phyloP scores from a whole-genome alignment of 2,329 filamentous ascomycete species.

The Fusarium sp. region DNA sequence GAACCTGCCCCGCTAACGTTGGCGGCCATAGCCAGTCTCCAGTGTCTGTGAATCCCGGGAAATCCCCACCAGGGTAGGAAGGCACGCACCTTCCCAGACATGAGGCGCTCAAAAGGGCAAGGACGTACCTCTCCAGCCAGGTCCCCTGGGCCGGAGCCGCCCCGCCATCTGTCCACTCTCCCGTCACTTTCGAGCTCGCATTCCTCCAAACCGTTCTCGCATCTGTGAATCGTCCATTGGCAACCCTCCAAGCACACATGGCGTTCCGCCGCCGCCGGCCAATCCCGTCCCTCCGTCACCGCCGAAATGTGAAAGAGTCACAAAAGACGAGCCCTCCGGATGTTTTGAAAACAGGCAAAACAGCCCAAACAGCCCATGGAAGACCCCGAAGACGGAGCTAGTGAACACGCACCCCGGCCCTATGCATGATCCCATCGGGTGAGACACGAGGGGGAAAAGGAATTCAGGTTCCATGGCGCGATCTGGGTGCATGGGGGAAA shows the following conservation, averaged over 20 bases:
- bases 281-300: conserved; percentile 9
- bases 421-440: conserved; percentile 10
- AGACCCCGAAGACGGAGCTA: conserved; percentile 21
- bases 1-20: conserved; percentile 12
- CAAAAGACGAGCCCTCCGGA: background rate
- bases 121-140: background rate
- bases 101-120: background rate
- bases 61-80: conserved; percentile 12
- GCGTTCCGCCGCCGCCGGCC: conserved; percentile 8
- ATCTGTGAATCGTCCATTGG: conserved; percentile 21
- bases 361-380: conserved; percentile 31
- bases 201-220: background rate
- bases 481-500: conserved; percentile 12
- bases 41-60: conserved; percentile 18
- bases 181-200: background rate
- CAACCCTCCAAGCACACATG: conserved; percentile 19
- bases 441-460: conserved; percentile 10
- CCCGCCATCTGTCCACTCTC: conserved; percentile 35
- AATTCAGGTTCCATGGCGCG: conserved; percentile 28
- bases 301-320: conserved; percentile 1
- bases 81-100: conserved; percentile 2
- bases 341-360: conserved; percentile 4
- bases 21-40: background rate
- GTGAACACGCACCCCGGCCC: conserved; percentile 7
- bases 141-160: conserved; percentile 29